Conservation (phyloP, 495 filamentous ascomycete genomes). For the Penicillium coprophilum region DNA sequence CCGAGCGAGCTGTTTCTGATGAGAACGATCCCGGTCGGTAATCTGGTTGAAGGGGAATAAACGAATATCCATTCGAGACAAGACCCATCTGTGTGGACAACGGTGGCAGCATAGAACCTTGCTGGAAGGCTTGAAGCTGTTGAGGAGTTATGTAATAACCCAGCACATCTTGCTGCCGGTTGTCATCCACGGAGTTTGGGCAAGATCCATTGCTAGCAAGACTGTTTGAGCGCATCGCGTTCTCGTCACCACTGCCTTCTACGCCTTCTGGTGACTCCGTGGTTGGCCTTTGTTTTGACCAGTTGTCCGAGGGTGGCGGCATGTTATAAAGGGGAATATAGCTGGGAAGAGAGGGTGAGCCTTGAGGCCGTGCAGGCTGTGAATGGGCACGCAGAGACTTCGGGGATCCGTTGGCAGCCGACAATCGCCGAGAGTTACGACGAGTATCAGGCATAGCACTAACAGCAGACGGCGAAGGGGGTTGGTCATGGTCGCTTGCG, state of each 20-base stretch:
- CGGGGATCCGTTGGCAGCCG: conserved; percentile 52
- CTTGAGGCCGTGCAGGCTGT: conserved; percentile 59
- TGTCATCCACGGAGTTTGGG: conserved; percentile 47
- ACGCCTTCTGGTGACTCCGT: conserved; percentile 38
- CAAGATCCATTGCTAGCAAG: conserved; percentile 39
- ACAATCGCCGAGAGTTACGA: conserved; percentile 56
- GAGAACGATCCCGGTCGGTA: conserved; percentile 41
- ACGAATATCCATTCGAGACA: conserved; percentile 45
- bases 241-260: conserved; percentile 44
- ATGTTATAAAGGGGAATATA: conserved; percentile 42
- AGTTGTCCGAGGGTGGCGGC: conserved; percentile 33
- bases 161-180: conserved; percentile 58
- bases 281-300: conserved; percentile 32
- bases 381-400: conserved; percentile 62
- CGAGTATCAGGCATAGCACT: conserved; percentile 55
- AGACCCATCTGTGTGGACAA: conserved; percentile 50
- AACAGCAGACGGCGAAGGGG: conserved; percentile 63
- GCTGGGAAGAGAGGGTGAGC: conserved; percentile 41
- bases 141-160: conserved; percentile 64
- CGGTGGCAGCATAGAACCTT: conserved; percentile 44
- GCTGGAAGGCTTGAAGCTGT: conserved; percentile 50
- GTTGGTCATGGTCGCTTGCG: conserved; percentile 55
- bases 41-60: conserved; percentile 41
- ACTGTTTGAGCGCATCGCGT: conserved; percentile 42
- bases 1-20: conserved; percentile 25